Evolutionary conservation across 2,329 filamentous ascomycete species (phyloP).

Genomic region (Botryotinia convoluta): DNA sequence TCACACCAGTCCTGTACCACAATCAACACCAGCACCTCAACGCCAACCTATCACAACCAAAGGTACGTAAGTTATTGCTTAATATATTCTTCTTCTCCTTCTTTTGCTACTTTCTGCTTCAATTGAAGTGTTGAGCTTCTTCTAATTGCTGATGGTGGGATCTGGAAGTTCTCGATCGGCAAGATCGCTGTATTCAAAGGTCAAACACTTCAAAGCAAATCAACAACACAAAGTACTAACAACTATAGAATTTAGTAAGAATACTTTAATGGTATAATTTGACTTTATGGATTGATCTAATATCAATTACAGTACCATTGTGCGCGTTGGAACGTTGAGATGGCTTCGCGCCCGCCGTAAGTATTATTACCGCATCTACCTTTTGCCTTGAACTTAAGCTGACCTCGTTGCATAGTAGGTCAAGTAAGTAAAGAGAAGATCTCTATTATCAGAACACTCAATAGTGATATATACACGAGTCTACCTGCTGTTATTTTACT

Average conservation of each 20-base stretch:
- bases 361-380: not conserved
- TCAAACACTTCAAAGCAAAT: not conserved
- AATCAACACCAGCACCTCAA: not conserved
- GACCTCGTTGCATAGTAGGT: not conserved
- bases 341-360: not conserved
- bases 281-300: not conserved
- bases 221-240: not conserved
- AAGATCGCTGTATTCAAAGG: not conserved
- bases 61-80: not conserved
- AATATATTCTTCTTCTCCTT: not conserved
- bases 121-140: not conserved
- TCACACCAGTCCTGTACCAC: not conserved
- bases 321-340: not conserved
- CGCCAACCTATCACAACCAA: not conserved
- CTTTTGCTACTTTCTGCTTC: too few relatives aligned
- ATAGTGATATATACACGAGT: too few relatives aligned
- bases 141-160: not conserved
- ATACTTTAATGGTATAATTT: accelerated
- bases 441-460: too few relatives aligned
- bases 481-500: not conserved
- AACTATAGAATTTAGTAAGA: not conserved
- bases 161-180: not conserved
- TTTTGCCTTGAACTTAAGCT: not conserved
- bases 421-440: not conserved
- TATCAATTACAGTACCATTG: not conserved